A percentile compares a stretch with the other conserved stretches of the same genome.
Evolutionary conservation across 2,329 filamentous ascomycete genomes (phyloP).

Genomic region (Fusarium newnesense): DNA sequence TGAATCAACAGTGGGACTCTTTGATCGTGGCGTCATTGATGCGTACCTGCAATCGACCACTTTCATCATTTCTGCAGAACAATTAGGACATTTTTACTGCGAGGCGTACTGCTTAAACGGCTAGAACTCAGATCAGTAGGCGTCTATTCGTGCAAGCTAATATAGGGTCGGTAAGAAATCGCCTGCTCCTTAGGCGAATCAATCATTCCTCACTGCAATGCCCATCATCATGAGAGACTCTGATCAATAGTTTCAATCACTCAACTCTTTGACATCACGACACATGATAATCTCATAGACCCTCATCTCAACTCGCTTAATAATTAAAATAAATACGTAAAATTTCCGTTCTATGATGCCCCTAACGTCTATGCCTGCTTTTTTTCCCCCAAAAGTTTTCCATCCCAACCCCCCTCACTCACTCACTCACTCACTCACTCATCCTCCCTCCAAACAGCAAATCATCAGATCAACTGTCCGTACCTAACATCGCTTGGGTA

Average conservation of each 20-base stretch:
- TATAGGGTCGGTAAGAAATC: too few relatives aligned
- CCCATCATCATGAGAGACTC: too few relatives aligned
- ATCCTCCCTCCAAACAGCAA: background rate
- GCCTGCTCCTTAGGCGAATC: too few relatives aligned
- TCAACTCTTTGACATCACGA: too few relatives aligned
- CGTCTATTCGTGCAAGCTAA: too few relatives aligned
- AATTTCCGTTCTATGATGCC: constrained; percentile 36
- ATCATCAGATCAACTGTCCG: constrained; percentile 10
- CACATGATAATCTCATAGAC: too few relatives aligned
- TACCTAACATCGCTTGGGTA: constrained; percentile 34
- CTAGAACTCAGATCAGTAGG: accelerated
- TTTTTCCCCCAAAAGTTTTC: constrained; percentile 23
- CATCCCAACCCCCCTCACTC: background rate
- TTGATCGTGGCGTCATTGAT: constrained; percentile 41
- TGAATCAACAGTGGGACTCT: constrained; percentile 17
- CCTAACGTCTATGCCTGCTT: constrained; percentile 33
- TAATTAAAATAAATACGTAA: constrained; percentile 34
- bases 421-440: background rate
- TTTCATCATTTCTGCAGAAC: constrained; percentile 28
- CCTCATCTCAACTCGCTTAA: background rate
- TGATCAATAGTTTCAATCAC: too few relatives aligned
- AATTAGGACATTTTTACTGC: background rate
- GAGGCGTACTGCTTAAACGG: background rate
- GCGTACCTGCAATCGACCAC: constrained; percentile 23
- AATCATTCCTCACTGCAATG: too few relatives aligned